Evolutionary conservation across 164 flowering plant species (phyloP).

Genomic region (Vitis rotundifolia): DNA sequence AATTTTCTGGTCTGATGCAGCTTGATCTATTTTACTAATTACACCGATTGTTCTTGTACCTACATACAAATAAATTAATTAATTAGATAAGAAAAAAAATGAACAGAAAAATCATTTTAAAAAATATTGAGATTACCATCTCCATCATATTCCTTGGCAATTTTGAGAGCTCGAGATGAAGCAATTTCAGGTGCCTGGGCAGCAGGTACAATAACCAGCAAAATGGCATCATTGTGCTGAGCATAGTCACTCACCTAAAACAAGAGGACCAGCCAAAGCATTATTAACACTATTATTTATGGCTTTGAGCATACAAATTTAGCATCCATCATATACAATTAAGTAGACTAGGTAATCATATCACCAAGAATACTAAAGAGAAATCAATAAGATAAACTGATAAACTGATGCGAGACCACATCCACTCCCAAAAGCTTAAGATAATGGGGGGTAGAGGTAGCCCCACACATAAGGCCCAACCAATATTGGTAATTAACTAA

Average conservation of each 20-base stretch:
- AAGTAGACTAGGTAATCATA: not conserved
- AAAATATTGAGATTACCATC: constrained; percentile 45
- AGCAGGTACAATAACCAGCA: constrained; percentile 87
- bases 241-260: constrained; percentile 71
- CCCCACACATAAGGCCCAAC: no score
- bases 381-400: not conserved
- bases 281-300: not conserved
- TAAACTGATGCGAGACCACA: no score
- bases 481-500: no score
- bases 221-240: constrained; percentile 85
- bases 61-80: constrained; percentile 17
- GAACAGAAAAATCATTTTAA: not conserved
- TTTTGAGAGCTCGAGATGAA: constrained; percentile 75
- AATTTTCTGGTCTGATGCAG: constrained; percentile 78
- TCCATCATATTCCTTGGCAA: constrained; percentile 83
- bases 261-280: constrained; percentile 6
- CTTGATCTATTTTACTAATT: constrained; percentile 97
- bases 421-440: no score
- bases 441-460: no score
- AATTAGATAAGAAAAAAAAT: not conserved
- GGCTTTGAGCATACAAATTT: not conserved
- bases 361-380: constrained; percentile 3
- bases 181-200: constrained; percentile 93
- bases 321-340: not conserved
- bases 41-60: constrained; percentile 97